Conservation (phyloP, 768 basidiomycete species). For the Tulasnella sp. region DNA sequence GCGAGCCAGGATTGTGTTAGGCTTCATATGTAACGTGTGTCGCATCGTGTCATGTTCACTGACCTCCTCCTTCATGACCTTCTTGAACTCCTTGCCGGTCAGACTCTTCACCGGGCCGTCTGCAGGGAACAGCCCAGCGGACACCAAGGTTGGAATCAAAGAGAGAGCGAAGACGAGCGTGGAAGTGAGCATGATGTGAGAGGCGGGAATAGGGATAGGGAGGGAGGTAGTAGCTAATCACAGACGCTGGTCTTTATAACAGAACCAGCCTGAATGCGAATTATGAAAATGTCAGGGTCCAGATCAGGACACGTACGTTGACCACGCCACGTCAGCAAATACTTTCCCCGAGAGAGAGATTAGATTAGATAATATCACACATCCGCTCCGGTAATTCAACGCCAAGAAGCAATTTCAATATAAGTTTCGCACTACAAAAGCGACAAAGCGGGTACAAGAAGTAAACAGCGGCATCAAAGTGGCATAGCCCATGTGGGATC, state of each 20-base stretch:
- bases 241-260: too few relatives aligned
- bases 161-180: conserved; percentile 28
- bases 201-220: background rate
- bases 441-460: too few relatives aligned
- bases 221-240: too few relatives aligned
- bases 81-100: conserved; percentile 56
- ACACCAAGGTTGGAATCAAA: conserved; percentile 36
- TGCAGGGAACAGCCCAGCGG: conserved; percentile 41
- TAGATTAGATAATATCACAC: too few relatives aligned
- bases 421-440: too few relatives aligned
- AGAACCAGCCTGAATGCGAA: too few relatives aligned
- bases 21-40: background rate
- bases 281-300: too few relatives aligned
- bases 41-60: conserved; percentile 23
- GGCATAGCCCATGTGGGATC: too few relatives aligned
- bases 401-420: too few relatives aligned
- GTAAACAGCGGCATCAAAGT: too few relatives aligned
- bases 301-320: background rate
- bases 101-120: conserved; percentile 61
- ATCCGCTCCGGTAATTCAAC: too few relatives aligned
- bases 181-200: conserved; percentile 29
- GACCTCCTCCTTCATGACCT: conserved; percentile 66
- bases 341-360: background rate
- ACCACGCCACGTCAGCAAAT: background rate
- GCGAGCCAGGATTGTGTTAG: too few relatives aligned